phyloP scores from a whole-genome alignment of 139 green algal species.

The Closterium sp. region DNA sequence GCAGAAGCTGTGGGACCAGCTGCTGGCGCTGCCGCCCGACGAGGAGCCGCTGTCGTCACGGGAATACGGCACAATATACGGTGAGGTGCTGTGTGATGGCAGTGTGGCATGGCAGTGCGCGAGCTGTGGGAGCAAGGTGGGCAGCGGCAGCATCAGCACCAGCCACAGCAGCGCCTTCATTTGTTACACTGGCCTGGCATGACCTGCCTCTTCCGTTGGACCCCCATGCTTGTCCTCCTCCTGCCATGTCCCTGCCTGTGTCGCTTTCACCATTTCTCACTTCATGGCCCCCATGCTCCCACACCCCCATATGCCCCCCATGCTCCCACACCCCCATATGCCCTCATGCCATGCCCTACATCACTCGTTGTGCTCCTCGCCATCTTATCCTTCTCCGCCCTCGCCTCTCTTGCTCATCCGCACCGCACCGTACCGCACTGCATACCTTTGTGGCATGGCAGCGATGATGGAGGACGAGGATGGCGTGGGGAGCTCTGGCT shows the following conservation, averaged over 20 bases:
- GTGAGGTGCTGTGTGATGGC: not conserved
- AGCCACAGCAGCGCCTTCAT: no score
- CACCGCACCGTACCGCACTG: not conserved
- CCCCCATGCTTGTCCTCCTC: no score
- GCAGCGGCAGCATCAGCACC: no score
- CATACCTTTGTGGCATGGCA: not conserved
- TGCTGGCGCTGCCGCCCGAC: not conserved
- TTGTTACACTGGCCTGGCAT: no score
- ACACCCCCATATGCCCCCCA: no score
- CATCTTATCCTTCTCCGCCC: not conserved
- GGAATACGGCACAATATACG: not conserved
- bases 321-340: no score
- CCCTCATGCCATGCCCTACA: not conserved
- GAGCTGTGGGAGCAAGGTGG: no score
- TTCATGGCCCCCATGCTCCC: no score
- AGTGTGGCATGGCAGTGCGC: no score
- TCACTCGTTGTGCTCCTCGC: not conserved
- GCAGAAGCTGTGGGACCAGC: not conserved
- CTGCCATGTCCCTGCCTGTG: no score
- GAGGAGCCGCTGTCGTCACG: not conserved
- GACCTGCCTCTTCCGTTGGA: no score
- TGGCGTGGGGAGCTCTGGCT: not conserved
- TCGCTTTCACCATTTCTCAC: no score
- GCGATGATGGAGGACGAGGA: slow-evolving; percentile 7
- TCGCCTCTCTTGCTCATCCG: not conserved